These are phyloP conservation scores for Theobroma cacao DNA, from an alignment of 345 rosid genomes.

Conservation along the genomic window DNA sequence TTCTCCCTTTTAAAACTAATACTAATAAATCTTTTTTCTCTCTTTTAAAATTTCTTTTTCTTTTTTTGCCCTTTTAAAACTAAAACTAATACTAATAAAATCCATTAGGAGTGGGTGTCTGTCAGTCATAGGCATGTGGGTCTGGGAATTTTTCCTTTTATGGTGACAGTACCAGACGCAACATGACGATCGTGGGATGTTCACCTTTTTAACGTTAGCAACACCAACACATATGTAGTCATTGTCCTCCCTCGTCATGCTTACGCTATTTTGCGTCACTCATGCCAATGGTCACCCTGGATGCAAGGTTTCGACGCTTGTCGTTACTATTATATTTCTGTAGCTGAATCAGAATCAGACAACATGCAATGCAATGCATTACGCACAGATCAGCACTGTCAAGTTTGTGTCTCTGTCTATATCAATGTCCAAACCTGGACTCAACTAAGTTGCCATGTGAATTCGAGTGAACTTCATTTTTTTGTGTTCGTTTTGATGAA, in stretches of 20 bases:
- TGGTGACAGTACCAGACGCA: background rate
- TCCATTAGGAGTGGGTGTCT: background rate
- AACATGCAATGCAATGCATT: background rate
- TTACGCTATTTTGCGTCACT: background rate
- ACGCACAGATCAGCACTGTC: background rate
- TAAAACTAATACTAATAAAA: too few relatives aligned
- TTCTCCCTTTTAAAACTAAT: too few relatives aligned
- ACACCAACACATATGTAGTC: background rate
- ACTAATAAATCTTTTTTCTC: too few relatives aligned
- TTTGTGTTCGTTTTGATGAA: background rate
- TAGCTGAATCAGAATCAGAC: background rate
- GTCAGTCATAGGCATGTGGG: background rate
- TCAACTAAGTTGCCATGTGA: background rate
- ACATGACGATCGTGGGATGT: background rate
- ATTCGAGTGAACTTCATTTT: background rate
- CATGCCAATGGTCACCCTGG: background rate
- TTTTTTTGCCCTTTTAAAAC: too few relatives aligned
- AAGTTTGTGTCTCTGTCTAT: background rate
- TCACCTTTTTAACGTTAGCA: background rate
- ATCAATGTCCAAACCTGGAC: background rate
- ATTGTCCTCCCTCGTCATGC: background rate
- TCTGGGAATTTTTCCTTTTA: background rate
- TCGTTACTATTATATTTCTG: background rate
- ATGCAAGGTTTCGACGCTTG: background rate
- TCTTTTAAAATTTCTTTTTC: too few relatives aligned